A percentile compares a stretch with the other conserved stretches of the same genome.
Conservation (phyloP, 345 rosid genomes). For the Brassica juncea region DNA sequence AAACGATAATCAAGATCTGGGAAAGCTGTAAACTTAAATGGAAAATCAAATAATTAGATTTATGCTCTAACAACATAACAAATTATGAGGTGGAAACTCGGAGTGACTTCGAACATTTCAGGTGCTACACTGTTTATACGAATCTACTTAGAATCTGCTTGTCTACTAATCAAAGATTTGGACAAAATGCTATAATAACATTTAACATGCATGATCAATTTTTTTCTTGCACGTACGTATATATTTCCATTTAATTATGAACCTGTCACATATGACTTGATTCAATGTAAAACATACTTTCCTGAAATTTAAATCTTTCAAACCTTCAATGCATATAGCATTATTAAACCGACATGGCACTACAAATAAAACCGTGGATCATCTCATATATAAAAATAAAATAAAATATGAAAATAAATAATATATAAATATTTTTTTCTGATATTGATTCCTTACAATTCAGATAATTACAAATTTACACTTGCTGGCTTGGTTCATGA, state of each 20-base stretch:
- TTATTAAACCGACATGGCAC: conserved; percentile 5
- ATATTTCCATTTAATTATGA: not conserved
- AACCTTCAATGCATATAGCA: not conserved
- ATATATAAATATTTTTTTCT: not conserved
- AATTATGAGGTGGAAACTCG: not conserved
- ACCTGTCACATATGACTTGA: not conserved
- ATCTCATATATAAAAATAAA: not conserved
- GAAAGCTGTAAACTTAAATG: not conserved
- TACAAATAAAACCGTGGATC: not conserved
- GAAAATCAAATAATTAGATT: not conserved
- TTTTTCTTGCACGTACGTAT: not conserved
- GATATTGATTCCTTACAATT: not conserved
- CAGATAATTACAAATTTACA: conserved; percentile 20
- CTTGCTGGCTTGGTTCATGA: conserved; percentile 33
- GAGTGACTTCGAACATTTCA: not conserved
- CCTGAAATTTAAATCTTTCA: not conserved
- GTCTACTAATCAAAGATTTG: not conserved
- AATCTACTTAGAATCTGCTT: not conserved
- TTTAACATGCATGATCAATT: not conserved
- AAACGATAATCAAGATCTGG: not conserved
- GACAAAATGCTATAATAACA: not conserved
- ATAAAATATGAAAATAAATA: not conserved
- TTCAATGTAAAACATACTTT: not conserved
- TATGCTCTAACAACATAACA: not conserved
- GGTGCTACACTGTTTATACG: not conserved